Conservation (phyloP, 805 yeast species). For the Tetrapisispora iriomotensis region DNA sequence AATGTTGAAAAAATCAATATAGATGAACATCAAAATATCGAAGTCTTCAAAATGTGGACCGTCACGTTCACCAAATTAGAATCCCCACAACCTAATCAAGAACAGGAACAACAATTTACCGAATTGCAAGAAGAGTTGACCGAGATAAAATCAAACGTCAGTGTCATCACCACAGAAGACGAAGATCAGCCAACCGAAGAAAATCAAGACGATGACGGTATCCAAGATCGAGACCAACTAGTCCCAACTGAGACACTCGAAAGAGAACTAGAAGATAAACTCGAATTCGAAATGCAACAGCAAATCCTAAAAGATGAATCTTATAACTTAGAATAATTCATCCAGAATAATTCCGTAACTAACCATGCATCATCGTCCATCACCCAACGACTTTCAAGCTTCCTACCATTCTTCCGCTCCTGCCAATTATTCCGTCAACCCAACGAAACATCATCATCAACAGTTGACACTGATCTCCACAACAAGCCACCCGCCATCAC, state of each 20-base stretch:
- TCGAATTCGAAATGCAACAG: slow-evolving; percentile 9
- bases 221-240: slow-evolving; percentile 9
- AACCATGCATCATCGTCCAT: no score
- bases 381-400: no score
- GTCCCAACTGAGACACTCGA: slow-evolving; percentile 8
- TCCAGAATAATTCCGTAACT: no score
- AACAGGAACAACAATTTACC: no score
- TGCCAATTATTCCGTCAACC: no score
- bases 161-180: neutral
- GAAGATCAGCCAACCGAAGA: neutral
- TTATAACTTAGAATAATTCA: no score
- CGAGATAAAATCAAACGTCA: neutral
- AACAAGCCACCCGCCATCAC: no score
- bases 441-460: no score
- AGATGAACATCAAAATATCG: slow-evolving; percentile 12
- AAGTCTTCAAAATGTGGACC: slow-evolving; percentile 18
- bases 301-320: slow-evolving; percentile 7
- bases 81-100: neutral
- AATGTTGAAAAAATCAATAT: slow-evolving; percentile 26
- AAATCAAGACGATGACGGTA: neutral
- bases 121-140: no score
- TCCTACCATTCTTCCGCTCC: no score
- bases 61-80: neutral
- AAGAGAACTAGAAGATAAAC: slow-evolving; percentile 9
- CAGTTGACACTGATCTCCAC: no score